phyloP scores from a whole-genome alignment of 345 rosid genomes.

The Toxicodendron radicans region DNA sequence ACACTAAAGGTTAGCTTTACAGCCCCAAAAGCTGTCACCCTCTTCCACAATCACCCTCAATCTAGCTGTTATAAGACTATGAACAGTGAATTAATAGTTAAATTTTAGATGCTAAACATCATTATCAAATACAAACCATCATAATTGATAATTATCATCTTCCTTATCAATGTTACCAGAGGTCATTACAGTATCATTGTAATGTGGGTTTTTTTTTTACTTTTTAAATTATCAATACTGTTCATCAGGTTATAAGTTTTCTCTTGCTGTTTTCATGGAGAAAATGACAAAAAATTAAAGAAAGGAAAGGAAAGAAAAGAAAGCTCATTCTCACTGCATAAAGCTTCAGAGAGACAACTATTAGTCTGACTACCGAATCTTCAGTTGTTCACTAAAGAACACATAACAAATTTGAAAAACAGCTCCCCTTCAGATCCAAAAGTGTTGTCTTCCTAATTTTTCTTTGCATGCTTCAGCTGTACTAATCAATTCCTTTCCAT shows the following conservation, averaged over 20 bases:
- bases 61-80: constrained; percentile 7
- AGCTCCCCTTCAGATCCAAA: constrained; percentile 29
- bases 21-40: constrained; percentile 14
- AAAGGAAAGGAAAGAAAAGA: neutral
- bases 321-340: constrained; percentile 55
- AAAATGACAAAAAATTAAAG: constrained; percentile 26
- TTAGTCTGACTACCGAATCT: constrained; percentile 49
- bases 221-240: too few relatives aligned
- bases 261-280: constrained; percentile 22
- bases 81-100: neutral
- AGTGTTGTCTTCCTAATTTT: constrained; percentile 23
- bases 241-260: neutral
- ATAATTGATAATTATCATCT: neutral
- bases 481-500: constrained; percentile 33
- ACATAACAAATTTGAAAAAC: constrained; percentile 34
- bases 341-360: constrained; percentile 34
- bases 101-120: neutral
- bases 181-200: neutral
- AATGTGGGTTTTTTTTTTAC: neutral
- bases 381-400: constrained; percentile 39
- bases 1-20: constrained; percentile 28
- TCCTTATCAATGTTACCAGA: too few relatives aligned
- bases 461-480: constrained; percentile 44
- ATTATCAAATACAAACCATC: constrained; percentile 10
- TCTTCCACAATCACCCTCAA: constrained; percentile 14